Evolutionary conservation across 2,329 filamentous ascomycete genomes (phyloP).

Genomic region (Cryphonectria japonica): DNA sequence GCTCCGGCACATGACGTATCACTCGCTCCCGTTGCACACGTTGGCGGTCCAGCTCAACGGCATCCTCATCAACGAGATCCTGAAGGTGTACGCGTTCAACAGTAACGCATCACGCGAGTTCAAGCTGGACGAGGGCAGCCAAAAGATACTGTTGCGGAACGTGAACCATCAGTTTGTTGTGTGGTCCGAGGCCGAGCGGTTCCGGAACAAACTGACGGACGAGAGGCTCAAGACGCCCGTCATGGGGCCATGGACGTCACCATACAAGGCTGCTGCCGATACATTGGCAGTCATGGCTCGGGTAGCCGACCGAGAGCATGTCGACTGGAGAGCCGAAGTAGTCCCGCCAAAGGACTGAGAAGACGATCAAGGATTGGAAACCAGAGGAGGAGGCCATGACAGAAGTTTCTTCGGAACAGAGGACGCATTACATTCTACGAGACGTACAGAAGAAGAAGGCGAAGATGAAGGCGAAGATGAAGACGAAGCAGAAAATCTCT

Average conservation of each 20-base stretch:
- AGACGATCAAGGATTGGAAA: background rate
- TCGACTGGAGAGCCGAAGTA: conserved; percentile 51
- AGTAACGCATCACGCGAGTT: conserved; percentile 27
- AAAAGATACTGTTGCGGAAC: conserved; percentile 34
- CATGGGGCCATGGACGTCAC: conserved; percentile 48
- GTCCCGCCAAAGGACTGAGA: conserved; percentile 25
- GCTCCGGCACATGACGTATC: conserved; percentile 44
- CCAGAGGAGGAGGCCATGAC: background rate
- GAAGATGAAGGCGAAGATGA: too few relatives aligned
- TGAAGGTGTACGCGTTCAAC: conserved; percentile 42
- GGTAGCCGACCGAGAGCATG: conserved; percentile 50
- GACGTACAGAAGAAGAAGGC: background rate
- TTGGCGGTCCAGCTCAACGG: conserved; percentile 50
- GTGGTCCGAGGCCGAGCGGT: conserved; percentile 38
- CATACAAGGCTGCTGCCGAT: conserved; percentile 48
- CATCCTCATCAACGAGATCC: conserved; percentile 50
- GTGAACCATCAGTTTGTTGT: conserved; percentile 35
- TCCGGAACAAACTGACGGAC: conserved; percentile 38
- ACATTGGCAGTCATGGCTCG: conserved; percentile 46
- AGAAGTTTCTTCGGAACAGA: background rate
- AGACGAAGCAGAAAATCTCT: too few relatives aligned
- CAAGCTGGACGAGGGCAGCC: conserved; percentile 34
- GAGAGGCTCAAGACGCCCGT: conserved; percentile 33
- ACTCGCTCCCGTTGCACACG: conserved; percentile 41
- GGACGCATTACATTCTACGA: background rate